Conservation (phyloP, 768 basidiomycete species). For the Podaxis sp. region DNA sequence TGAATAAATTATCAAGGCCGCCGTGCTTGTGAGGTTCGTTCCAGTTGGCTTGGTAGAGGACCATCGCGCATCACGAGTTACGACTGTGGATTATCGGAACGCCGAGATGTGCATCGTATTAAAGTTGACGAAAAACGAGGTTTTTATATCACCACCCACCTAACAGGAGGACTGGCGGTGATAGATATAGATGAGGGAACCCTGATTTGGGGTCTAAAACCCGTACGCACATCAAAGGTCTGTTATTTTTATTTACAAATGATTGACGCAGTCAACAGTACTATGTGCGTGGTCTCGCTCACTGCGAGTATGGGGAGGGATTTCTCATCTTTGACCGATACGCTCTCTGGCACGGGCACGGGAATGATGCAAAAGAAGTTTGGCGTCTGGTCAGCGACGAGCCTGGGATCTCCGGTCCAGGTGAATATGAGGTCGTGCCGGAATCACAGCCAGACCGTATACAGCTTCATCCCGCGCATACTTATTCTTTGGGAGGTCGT, state of each 20-base stretch:
- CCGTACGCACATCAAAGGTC: conserved; percentile 17
- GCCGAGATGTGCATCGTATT: conserved; percentile 60
- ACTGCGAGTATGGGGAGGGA: conserved; percentile 72
- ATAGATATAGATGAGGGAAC: conserved; percentile 47
- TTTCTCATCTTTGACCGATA: conserved; percentile 68
- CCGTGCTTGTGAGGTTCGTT: conserved; percentile 31
- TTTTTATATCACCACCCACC: conserved; percentile 57
- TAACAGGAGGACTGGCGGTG: conserved; percentile 56
- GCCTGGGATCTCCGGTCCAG: not conserved
- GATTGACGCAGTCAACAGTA: not conserved
- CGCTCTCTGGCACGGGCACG: conserved; percentile 22
- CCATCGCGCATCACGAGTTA: conserved; percentile 38
- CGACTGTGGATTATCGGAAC: conserved; percentile 32
- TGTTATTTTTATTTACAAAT: not conserved
- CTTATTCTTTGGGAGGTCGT: not conserved
- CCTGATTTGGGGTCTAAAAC: conserved; percentile 67
- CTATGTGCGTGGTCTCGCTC: conserved; percentile 57
- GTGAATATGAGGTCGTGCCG: conserved; percentile 6
- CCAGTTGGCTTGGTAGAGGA: conserved; percentile 55
- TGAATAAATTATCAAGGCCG: conserved; percentile 42
- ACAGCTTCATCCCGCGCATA: conserved; percentile 12
- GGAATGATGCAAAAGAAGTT: conserved; percentile 53
- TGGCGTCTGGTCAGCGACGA: conserved; percentile 53
- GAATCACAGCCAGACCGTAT: conserved; percentile 15
- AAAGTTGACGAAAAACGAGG: conserved; percentile 69